Evolutionary conservation across 1,284 basidiomycete species (phyloP), one percentile per base, ranked within the genome.

Genomic region (Coniferiporia sulphurascens): DNA sequence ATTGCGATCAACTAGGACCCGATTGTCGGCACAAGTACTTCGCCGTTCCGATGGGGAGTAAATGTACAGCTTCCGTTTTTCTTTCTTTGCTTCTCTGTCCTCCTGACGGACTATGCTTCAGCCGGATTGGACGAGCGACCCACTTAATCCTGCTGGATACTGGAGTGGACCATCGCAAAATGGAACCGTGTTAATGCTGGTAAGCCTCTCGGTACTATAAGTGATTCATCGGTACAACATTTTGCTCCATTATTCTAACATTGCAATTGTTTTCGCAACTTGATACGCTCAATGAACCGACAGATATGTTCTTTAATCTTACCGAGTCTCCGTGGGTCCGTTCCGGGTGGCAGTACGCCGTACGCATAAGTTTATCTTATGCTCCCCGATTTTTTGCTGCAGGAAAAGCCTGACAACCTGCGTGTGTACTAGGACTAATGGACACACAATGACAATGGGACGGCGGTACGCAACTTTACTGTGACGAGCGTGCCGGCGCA

Each of bases 301-400:
- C 81, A 1, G 74, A 77, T 59, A 74, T 87, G 78, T 78, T 73
- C 66, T 87, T 87, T 70, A 84, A 77, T 62, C 70, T 88, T 56
- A 84, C 83, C 2, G 84, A 87, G 65, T 86, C 84, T 0, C 85
- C 85, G 0, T 87, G 84, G 84, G 80, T 87, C 63, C 77, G 82
- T 50, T 84, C 84, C 1, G 85, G 85, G 35, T 73, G 82, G 52
- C 78, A 84, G 65, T 86, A 87, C 64, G 67, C 76, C 22, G 81
- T 87, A 56, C 74, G 84, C 56, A 83, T 85, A 69, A 55, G 77
- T 71, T 32, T 12, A 43, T 21, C n/a, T 10, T 44, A 2, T 48
- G 15, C 36, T 52, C 9, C 45, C 22, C 19, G 7, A 34, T 21
- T 22, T 15, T 15, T 50, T 38, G n/a, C 10, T 58, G 44, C n/a